These are phyloP conservation scores for Nicotiana rustica DNA, from an alignment of 305 asterid species.

Conservation along the genomic window DNA sequence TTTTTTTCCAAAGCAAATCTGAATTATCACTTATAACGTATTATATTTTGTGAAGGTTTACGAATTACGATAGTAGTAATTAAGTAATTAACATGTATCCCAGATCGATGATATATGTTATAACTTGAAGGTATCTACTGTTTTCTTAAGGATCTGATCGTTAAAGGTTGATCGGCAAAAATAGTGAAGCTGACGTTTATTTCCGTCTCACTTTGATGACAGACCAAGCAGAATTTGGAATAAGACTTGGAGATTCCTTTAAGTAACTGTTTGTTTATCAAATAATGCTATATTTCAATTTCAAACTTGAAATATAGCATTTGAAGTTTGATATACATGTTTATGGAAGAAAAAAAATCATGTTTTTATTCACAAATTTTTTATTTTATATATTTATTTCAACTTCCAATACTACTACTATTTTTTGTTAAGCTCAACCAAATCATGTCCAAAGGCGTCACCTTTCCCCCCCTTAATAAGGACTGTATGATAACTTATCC, in stretches of 20 bases:
- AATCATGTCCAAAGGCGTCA: too few relatives aligned
- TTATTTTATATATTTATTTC: too few relatives aligned
- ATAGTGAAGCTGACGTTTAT: not conserved
- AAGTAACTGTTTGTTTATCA: too few relatives aligned
- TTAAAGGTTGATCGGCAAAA: not conserved
- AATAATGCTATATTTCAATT: too few relatives aligned
- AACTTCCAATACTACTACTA: too few relatives aligned
- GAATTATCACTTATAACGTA: not conserved
- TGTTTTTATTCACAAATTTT: too few relatives aligned
- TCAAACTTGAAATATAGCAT: too few relatives aligned
- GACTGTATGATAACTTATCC: not conserved
- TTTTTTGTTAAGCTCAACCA: too few relatives aligned
- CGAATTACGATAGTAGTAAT: not conserved
- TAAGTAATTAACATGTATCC: not conserved
- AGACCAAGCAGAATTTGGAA: too few relatives aligned
- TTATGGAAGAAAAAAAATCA: too few relatives aligned
- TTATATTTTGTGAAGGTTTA: not conserved
- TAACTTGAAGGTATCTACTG: not conserved
- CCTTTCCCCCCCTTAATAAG: not conserved
- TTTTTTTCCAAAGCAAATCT: not conserved
- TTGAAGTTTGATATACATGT: too few relatives aligned
- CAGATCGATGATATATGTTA: not conserved
- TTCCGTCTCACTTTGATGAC: not conserved
- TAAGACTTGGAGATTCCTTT: too few relatives aligned
- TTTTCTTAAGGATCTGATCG: not conserved